These are phyloP conservation scores for Solanum hybrid DNA, from an alignment of 305 asterid genomes.

Conservation along the genomic window DNA sequence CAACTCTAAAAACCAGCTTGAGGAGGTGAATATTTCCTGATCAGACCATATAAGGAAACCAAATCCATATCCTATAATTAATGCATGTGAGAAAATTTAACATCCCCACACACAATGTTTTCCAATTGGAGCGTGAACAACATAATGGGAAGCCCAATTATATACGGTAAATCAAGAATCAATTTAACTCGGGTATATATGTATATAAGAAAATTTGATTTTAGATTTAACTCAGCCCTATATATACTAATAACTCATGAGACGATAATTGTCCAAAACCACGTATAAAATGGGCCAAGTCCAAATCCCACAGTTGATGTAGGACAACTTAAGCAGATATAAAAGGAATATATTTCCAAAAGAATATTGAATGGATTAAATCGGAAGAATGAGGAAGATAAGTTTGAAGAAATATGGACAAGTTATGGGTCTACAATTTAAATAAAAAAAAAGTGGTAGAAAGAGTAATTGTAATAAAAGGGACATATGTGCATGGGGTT, in stretches of 20 bases:
- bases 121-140: not conserved
- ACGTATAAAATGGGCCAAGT: not conserved
- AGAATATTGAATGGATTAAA: not conserved
- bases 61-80: not conserved
- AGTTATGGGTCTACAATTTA: not conserved
- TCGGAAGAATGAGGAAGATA: slow-evolving; percentile 3
- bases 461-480: not conserved
- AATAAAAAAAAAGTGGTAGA: not conserved
- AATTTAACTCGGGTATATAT: not conserved
- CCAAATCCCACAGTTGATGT: not conserved
- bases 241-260: not conserved
- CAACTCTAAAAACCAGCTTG: not conserved
- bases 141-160: not conserved
- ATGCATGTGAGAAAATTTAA: not conserved
- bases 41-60: not conserved
- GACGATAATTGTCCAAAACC: not conserved
- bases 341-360: not conserved
- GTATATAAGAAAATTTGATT: not conserved
- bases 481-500: slow-evolving; percentile 15
- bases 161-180: not conserved
- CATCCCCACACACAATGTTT: not conserved
- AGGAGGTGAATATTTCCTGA: not conserved
- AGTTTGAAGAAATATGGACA: slow-evolving; percentile 1
- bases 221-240: not conserved
- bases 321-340: not conserved